Percentiles rank a stretch among this genome's conserved stretches.
Conservation (phyloP, 1,284 basidiomycete species). For the Trametes versicolor region DNA sequence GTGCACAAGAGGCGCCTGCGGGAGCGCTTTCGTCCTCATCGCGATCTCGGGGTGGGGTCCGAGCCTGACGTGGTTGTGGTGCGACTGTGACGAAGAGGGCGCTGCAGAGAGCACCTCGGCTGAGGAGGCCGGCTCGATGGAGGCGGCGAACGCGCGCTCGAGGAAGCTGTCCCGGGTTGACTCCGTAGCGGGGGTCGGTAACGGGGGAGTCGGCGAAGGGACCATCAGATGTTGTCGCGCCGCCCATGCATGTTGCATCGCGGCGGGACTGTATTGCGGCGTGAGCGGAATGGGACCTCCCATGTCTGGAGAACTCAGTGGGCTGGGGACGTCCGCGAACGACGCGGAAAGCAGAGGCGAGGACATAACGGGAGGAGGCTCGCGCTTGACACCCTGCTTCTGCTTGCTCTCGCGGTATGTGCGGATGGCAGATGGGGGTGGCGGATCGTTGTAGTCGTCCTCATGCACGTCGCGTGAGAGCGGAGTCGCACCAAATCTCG, state of each 20-base stretch:
- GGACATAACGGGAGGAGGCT: slow-evolving; percentile 19
- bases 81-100: slow-evolving; percentile 39
- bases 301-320: slow-evolving; percentile 24
- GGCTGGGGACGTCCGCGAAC: slow-evolving; percentile 25
- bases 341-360: slow-evolving; percentile 28
- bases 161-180: slow-evolving; percentile 41
- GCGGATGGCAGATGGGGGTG: slow-evolving; percentile 50
- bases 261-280: not conserved
- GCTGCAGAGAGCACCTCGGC: slow-evolving; percentile 29
- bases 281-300: not conserved
- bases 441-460: slow-evolving; percentile 52
- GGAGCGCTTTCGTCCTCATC: slow-evolving; percentile 13
- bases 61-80: slow-evolving; percentile 34
- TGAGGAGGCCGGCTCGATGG: slow-evolving; percentile 35
- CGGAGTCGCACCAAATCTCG: slow-evolving; percentile 13
- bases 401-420: slow-evolving; percentile 43
- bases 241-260: not conserved
- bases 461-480: slow-evolving; percentile 37
- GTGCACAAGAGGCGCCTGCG: slow-evolving; percentile 22
- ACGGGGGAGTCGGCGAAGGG: not conserved
- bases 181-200: slow-evolving; percentile 19
- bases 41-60: slow-evolving; percentile 26
- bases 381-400: slow-evolving; percentile 23
- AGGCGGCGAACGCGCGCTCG: slow-evolving; percentile 38
- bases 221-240: not conserved